Evolutionary conservation across 2,329 filamentous ascomycete species (phyloP), one percentile per base, ranked within the genome.

Genomic region (Ceratocystis alfenasii): DNA sequence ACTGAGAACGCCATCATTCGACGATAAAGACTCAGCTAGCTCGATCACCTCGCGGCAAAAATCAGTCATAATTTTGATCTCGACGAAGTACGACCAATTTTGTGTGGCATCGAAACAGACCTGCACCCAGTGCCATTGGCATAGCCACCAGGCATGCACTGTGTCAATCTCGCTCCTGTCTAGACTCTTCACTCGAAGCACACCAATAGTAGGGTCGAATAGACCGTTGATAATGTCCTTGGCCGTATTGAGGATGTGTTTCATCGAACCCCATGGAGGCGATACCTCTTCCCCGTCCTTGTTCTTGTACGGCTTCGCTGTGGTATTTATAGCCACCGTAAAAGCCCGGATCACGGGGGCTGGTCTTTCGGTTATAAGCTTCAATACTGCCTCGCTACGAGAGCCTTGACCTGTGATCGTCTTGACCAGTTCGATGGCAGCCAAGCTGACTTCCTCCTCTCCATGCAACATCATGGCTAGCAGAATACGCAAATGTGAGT

Each of bases 41-140:
- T 97, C 90, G 84, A 99, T 99, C 15, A 89, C 89, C 72, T 96
- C 90, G 70, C 94, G 87, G 73, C 92, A 96, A 72, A 97, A 96
- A 66, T 96, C 87, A 71, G 91, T 87, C 89, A 99, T 92, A 65
- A 84, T 79, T 22, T 79, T 76, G 73, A 90, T 94, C 63, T 93
- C 87, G 67, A 89, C 84, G 3, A 82, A 82, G 15, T 83, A 78
- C 69, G 90, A 90, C 94, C 94, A 99, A 10, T 78, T 78, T 72
- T 96, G 91, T 2, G 92, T 95, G 68, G 87, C 85, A 53, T 85
- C 80, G 72, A 96, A 96, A 17, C 93, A 89, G 66, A 87, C 86
- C 53, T 87, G 87, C 55, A 97, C 80, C 59, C 86, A 86, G 66
- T 83, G 81, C 95, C 95, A 99, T 70, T 92, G 83, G 66, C 84